Evolutionary conservation across 495 filamentous ascomycete genomes (phyloP).

Genomic region (Penicillium macrosclerotiorum): DNA sequence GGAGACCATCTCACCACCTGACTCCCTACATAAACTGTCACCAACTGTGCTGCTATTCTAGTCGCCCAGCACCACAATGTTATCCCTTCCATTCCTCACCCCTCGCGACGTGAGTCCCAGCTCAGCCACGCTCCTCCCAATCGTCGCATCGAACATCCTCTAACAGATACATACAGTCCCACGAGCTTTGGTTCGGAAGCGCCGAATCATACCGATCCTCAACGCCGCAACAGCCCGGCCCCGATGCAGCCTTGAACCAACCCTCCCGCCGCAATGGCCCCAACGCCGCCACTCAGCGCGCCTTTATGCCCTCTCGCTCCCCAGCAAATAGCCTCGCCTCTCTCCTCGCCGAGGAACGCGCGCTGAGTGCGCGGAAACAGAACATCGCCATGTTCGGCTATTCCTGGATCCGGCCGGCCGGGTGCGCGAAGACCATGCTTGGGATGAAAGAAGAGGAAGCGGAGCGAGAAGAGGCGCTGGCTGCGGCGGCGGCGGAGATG

Average conservation of each 20-base stretch:
- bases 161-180: conserved; percentile 47
- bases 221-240: conserved; percentile 15
- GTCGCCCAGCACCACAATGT: conserved; percentile 52
- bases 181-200: conserved; percentile 69
- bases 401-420: conserved; percentile 77
- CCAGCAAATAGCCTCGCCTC: conserved; percentile 50
- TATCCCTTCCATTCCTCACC: conserved; percentile 67
- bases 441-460: conserved; percentile 75
- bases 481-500: conserved; percentile 65
- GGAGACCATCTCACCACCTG: background rate
- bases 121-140: background rate
- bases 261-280: conserved; percentile 32
- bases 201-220: conserved; percentile 43
- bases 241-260: conserved; percentile 18
- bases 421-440: conserved; percentile 71
- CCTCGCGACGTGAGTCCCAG: conserved; percentile 63
- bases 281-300: conserved; percentile 19
- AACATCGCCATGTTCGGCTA: conserved; percentile 73
- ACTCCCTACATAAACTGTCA: background rate
- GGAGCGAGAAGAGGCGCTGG: conserved; percentile 76
- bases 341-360: conserved; percentile 65
- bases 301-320: conserved; percentile 27
- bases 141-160: background rate
- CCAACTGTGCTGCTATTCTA: too few relatives aligned
- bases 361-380: conserved; percentile 62